A percentile compares a stretch with the other conserved stretches of the same genome.
Conservation (phyloP, 169 alveolate genomes). For the Theileria sp. region DNA sequence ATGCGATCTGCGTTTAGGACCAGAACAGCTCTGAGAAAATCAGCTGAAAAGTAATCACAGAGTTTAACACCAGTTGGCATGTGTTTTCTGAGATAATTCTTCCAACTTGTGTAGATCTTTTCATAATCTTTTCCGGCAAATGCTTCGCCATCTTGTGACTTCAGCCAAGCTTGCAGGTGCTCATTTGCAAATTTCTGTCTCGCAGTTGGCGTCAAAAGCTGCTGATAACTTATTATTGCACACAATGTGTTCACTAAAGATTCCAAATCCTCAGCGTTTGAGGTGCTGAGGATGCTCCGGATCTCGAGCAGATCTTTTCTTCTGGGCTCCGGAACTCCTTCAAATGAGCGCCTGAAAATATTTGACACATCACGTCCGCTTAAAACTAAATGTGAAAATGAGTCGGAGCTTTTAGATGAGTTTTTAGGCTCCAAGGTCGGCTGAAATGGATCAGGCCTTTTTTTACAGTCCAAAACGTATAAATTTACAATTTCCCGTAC, state of each 20-base stretch:
- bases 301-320: slow-evolving; percentile 51
- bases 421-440: slow-evolving; percentile 10
- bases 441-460: slow-evolving; percentile 55
- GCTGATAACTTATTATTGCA: slow-evolving; percentile 64
- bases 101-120: slow-evolving; percentile 46
- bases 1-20: slow-evolving; percentile 57
- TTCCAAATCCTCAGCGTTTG: slow-evolving; percentile 26
- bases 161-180: slow-evolving; percentile 58
- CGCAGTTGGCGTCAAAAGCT: slow-evolving; percentile 62
- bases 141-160: slow-evolving; percentile 62
- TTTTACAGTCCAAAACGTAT: slow-evolving; percentile 49
- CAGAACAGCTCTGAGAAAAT: slow-evolving; percentile 53
- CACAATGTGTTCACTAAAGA: slow-evolving; percentile 46
- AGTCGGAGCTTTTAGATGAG: background rate
- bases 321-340: slow-evolving; percentile 46
- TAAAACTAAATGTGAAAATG: background rate
- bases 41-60: slow-evolving; percentile 62
- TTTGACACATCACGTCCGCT: slow-evolving; percentile 39
- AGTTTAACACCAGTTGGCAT: slow-evolving; percentile 59
- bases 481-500: slow-evolving; percentile 46
- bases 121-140: slow-evolving; percentile 61
- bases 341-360: slow-evolving; percentile 50
- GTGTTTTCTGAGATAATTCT: slow-evolving; percentile 60
- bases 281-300: slow-evolving; percentile 32
- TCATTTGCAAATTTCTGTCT: slow-evolving; percentile 44